These are phyloP conservation scores for Alternaria brassicicola DNA, from an alignment of 2,329 filamentous ascomycete genomes.

Conservation along the genomic window DNA sequence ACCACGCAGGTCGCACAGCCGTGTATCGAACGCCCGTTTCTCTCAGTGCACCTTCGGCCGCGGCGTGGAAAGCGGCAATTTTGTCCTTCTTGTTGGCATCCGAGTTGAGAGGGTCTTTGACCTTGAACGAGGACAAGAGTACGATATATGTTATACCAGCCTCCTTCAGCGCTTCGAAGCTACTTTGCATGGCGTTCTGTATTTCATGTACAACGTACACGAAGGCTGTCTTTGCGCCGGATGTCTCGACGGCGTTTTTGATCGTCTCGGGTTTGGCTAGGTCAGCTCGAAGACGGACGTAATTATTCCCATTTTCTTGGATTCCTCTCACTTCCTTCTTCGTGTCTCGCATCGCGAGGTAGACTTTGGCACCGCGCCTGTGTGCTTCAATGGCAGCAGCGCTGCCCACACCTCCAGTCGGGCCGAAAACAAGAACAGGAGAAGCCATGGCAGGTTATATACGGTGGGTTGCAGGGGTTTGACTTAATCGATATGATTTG, in stretches of 20 bases:
- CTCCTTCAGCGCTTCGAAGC: slow-evolving; percentile 53
- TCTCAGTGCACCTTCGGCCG: slow-evolving; percentile 53
- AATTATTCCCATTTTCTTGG: slow-evolving; percentile 36
- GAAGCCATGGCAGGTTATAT: neutral
- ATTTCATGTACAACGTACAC: slow-evolving; percentile 51
- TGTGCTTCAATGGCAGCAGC: slow-evolving; percentile 50
- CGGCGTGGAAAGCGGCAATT: slow-evolving; percentile 45
- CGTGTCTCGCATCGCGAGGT: slow-evolving; percentile 57
- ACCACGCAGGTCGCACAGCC: slow-evolving; percentile 53
- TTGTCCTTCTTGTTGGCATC: slow-evolving; percentile 3
- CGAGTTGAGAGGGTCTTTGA: slow-evolving; percentile 1
- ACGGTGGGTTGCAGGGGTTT: neutral
- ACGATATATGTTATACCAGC: slow-evolving; percentile 55
- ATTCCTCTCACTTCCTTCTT: slow-evolving; percentile 52
- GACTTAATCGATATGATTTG: neutral
- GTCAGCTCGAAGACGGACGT: slow-evolving; percentile 53
- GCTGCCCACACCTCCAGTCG: slow-evolving; percentile 56
- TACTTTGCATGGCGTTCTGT: slow-evolving; percentile 50
- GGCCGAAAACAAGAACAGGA: slow-evolving; percentile 54
- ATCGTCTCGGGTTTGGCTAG: slow-evolving; percentile 53
- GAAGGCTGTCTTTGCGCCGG: slow-evolving; percentile 57
- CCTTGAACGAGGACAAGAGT: slow-evolving; percentile 45
- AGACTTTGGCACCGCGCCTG: slow-evolving; percentile 52
- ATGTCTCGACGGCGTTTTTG: slow-evolving; percentile 47
- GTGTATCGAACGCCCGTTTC: slow-evolving; percentile 52